phyloP scores from a whole-genome alignment of 768 basidiomycete species.

The Boletellus ananiceps region DNA sequence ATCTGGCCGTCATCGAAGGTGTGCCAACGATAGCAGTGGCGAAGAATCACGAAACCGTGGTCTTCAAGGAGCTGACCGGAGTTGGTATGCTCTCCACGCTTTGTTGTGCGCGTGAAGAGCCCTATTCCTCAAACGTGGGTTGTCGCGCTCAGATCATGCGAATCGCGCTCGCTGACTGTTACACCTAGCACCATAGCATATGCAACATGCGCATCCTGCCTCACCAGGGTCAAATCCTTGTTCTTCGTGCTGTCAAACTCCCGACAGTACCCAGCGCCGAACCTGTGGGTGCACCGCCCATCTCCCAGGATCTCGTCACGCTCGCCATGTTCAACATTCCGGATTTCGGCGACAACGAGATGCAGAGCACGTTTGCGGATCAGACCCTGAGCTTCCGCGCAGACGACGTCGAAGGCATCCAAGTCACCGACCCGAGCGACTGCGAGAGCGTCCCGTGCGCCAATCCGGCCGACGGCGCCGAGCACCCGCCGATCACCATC shows the following conservation, averaged over 20 bases:
- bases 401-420: constrained; percentile 32
- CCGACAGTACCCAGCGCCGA: constrained; percentile 3
- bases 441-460: constrained; percentile 16
- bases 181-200: constrained; percentile 42
- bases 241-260: constrained; percentile 42
- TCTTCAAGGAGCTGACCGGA: constrained; percentile 39
- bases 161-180: constrained; percentile 7
- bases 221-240: constrained; percentile 46
- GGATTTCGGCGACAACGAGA: constrained; percentile 28
- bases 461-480: constrained; percentile 17
- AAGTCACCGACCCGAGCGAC: constrained; percentile 29
- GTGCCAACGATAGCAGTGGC: constrained; percentile 40
- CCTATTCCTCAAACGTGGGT: constrained; percentile 27
- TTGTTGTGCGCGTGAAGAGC: constrained; percentile 33
- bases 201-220: constrained; percentile 50
- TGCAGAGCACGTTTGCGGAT: constrained; percentile 21
- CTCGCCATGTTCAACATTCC: constrained; percentile 30
- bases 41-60: constrained; percentile 38
- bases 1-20: constrained; percentile 42
- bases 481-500: constrained; percentile 31
- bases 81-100: constrained; percentile 36
- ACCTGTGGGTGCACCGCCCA: constrained; percentile 12
- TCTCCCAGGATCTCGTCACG: constrained; percentile 27
- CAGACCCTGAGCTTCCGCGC: constrained; percentile 30
- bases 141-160: no score